Percentiles rank a stretch among this genome's conserved stretches.
phyloP scores from a whole-genome alignment of 352 stramenopile genomes.

The Elongisporangium undulatum region DNA sequence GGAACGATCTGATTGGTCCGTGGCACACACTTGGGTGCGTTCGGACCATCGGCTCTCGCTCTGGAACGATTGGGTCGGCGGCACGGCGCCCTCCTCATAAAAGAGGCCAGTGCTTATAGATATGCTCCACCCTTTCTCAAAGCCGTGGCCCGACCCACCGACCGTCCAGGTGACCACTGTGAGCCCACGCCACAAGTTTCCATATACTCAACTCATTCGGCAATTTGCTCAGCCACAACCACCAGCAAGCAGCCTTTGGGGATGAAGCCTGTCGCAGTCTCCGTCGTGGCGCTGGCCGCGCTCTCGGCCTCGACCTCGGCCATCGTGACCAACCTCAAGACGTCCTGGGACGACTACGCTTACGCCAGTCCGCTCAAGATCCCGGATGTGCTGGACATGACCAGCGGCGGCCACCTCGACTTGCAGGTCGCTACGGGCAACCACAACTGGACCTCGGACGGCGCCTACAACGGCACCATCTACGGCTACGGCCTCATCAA shows the following conservation, averaged over 20 bases:
- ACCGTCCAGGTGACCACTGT: no score
- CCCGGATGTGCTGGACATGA: conserved; percentile 41
- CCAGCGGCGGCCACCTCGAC: conserved; percentile 25
- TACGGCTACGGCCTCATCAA: conserved; percentile 39
- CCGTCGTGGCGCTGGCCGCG: conserved; percentile 7
- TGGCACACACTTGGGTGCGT: neutral
- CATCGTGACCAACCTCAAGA: conserved; percentile 22
- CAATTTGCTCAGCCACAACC: conserved; percentile 14
- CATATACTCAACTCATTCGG: conserved; percentile 10
- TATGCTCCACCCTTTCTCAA: conserved; percentile 2
- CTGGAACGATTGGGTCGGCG: conserved; percentile 1
- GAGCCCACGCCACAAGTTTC: neutral
- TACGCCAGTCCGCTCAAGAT: conserved; percentile 28
- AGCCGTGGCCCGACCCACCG: conserved; percentile 6
- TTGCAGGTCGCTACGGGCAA: conserved; percentile 25
- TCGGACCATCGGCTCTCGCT: neutral
- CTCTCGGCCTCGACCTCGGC: conserved; percentile 2
- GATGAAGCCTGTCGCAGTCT: conserved; percentile 10
- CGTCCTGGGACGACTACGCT: conserved; percentile 33
- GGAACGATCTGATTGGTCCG: neutral
- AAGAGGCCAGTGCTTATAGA: conserved; percentile 14
- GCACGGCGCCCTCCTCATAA: neutral
- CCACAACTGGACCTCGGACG: conserved; percentile 9
- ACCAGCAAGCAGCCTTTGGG: conserved; percentile 4
- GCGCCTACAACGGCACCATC: conserved; percentile 12